Percentiles rank a stretch among this genome's conserved stretches.
phyloP scores from a whole-genome alignment of 2,329 filamentous ascomycete genomes.

The Diaporthe amygdali region DNA sequence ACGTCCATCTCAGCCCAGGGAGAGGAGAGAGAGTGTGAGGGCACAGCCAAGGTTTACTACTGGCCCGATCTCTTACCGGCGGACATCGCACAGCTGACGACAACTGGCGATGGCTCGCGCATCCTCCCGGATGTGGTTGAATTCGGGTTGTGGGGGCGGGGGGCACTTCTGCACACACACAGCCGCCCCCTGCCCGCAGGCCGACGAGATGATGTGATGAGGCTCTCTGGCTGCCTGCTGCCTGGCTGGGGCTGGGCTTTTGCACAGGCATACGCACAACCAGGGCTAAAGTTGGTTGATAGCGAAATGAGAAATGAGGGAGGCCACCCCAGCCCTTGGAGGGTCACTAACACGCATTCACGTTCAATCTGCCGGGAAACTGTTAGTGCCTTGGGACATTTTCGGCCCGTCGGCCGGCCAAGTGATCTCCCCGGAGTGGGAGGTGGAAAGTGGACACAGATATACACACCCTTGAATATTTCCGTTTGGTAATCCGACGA shows the following conservation, averaged over 20 bases:
- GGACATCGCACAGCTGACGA: no score
- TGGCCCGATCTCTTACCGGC: no score
- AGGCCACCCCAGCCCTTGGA: not conserved
- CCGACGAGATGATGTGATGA: not conserved
- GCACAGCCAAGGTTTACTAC: no score
- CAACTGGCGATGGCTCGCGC: no score
- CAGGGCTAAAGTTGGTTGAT: not conserved
- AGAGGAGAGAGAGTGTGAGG: no score
- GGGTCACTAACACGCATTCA: not conserved
- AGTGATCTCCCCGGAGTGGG: not conserved
- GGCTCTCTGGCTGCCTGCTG: not conserved
- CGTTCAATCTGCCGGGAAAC: not conserved
- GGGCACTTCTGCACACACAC: not conserved
- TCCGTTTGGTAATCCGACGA: not conserved
- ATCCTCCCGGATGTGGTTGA: no score
- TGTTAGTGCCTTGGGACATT: not conserved
- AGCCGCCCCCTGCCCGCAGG: not conserved
- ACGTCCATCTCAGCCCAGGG: no score
- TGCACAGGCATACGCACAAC: not conserved
- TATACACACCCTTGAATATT: not conserved
- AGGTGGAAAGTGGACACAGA: not conserved
- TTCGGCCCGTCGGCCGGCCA: not conserved
- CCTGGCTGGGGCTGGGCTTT: not conserved
- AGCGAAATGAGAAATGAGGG: not conserved
- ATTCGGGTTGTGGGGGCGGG: constrained; percentile 5